Evolutionary conservation across 192 early-diverging fungal genomes (phyloP).

Genomic region (Chytriomyces sp.): DNA sequence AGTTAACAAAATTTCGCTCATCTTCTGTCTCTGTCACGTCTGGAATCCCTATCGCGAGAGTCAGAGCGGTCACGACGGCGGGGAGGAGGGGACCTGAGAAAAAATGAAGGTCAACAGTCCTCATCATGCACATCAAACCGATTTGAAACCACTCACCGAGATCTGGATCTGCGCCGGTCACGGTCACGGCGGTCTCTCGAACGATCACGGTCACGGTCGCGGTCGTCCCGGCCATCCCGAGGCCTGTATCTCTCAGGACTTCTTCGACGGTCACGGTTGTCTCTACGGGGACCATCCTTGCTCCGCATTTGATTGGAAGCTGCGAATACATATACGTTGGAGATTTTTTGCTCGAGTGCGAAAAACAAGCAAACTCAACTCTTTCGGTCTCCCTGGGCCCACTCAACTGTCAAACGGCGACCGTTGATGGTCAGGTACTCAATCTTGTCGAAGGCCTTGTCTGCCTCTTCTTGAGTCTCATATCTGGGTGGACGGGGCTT

Average conservation of each 20-base stretch:
- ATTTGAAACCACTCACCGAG: neutral
- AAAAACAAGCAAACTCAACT: conserved; percentile 28
- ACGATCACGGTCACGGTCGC: neutral
- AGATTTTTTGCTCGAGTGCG: neutral
- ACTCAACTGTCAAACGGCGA: conserved; percentile 47
- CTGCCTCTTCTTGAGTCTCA: conserved; percentile 44
- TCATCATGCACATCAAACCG: neutral
- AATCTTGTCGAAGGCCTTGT: conserved; percentile 48
- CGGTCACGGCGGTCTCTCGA: conserved; percentile 7
- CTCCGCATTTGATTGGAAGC: conserved; percentile 40
- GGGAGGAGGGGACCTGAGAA: neutral
- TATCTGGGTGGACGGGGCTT: too few relatives aligned
- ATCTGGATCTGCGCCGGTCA: conserved; percentile 5
- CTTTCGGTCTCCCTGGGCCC: conserved; percentile 49
- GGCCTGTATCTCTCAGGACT: conserved; percentile 12
- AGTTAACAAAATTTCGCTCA: neutral
- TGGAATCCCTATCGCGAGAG: conserved; percentile 20
- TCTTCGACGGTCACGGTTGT: neutral
- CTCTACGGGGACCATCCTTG: neutral
- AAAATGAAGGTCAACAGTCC: too few relatives aligned
- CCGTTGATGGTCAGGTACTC: conserved; percentile 55
- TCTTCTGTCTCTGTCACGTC: too few relatives aligned
- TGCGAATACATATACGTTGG: neutral
- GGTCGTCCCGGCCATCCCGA: neutral
- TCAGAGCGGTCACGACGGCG: conserved; percentile 21